phyloP scores from a whole-genome alignment of 495 filamentous ascomycete genomes.

The Beverwykella pulmonaria region DNA sequence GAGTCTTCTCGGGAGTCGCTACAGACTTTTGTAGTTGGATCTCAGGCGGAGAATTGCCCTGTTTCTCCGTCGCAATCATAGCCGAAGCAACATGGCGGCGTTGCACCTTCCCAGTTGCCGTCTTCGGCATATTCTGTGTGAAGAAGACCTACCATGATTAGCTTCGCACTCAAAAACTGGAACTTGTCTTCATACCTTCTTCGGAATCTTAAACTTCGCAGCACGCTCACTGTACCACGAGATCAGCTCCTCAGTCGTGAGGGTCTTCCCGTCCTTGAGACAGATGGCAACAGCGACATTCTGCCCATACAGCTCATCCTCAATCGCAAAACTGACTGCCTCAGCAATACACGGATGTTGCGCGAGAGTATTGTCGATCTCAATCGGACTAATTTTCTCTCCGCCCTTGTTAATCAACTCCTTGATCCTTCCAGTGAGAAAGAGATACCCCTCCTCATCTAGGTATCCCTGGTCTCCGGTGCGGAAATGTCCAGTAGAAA shows the following conservation, averaged over 20 bases:
- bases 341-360: conserved; percentile 39
- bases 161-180: not conserved
- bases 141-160: conserved; percentile 63
- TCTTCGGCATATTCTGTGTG: conserved; percentile 78
- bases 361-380: conserved; percentile 42
- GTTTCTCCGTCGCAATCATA: conserved; percentile 61
- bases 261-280: conserved; percentile 11
- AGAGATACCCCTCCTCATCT: conserved; percentile 67
- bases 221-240: conserved; percentile 19
- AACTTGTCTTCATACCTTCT: conserved; percentile 10
- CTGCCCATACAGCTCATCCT: conserved; percentile 27
- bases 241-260: conserved; percentile 16
- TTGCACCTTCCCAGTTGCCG: conserved; percentile 83
- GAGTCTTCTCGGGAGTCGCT: not conserved
- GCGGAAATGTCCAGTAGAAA: conserved; percentile 51
- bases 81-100: conserved; percentile 74
- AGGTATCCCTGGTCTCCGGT: conserved; percentile 55
- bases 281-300: conserved; percentile 26
- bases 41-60: not conserved
- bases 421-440: conserved; percentile 80
- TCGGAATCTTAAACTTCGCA: conserved; percentile 29
- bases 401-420: conserved; percentile 84
- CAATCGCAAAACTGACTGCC: conserved; percentile 27
- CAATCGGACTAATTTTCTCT: conserved; percentile 70
- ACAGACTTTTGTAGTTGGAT: not conserved